Evolutionary conservation across 257 asterid genomes (phyloP).

Genomic region (Solanum chiquidenum): DNA sequence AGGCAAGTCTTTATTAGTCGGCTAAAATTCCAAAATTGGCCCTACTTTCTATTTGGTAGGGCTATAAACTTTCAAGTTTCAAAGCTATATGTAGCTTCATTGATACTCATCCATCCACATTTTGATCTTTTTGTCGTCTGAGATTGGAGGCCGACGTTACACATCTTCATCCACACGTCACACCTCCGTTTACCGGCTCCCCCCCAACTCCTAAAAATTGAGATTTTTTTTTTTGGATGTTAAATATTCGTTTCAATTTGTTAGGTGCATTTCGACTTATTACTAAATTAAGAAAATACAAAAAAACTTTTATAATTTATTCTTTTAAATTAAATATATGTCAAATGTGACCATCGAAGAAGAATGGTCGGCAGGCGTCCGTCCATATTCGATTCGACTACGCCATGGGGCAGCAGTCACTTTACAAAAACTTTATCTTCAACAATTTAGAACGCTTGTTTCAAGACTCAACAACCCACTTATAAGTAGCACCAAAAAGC

Average conservation of each 20-base stretch:
- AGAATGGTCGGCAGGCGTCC: background rate
- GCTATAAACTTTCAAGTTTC: background rate
- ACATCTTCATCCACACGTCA: background rate
- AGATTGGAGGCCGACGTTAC: background rate
- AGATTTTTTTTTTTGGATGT: no score
- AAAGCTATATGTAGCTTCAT: background rate
- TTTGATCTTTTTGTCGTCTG: background rate
- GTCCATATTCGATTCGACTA: background rate
- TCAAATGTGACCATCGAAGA: background rate
- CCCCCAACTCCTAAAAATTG: no score
- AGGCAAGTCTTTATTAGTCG: background rate
- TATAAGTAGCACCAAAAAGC: background rate
- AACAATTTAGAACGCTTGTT: background rate
- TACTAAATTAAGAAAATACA: no score
- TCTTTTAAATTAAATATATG: no score
- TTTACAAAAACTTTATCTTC: background rate
- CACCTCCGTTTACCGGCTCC: no score
- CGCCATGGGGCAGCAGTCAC: background rate
- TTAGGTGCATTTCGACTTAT: fast-evolving
- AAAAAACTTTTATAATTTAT: no score
- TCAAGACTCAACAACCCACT: slow-evolving; percentile 3
- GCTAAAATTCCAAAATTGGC: background rate
- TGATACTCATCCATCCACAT: background rate
- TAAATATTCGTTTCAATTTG: no score
- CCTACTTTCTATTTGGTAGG: background rate